phyloP scores from a whole-genome alignment of 2,329 filamentous ascomycete species.

The Fusarium sp. region DNA sequence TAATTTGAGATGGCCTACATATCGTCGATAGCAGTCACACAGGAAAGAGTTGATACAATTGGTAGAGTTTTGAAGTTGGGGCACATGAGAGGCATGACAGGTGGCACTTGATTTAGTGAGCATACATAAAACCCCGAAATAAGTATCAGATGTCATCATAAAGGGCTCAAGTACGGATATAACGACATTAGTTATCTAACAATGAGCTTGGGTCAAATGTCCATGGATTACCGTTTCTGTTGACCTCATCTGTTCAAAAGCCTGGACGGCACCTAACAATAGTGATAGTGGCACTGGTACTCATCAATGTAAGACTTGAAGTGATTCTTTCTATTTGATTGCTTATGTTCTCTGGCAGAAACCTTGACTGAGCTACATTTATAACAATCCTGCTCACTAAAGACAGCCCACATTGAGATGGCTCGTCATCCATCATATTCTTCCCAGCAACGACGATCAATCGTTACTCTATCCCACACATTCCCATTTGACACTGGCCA shows the following conservation, averaged over 20 bases:
- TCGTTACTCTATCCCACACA: background rate
- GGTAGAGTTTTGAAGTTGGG: background rate
- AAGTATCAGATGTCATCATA: background rate
- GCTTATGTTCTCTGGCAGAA: background rate
- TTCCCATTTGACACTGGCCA: conserved; percentile 1
- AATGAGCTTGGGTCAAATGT: background rate
- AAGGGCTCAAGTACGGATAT: background rate
- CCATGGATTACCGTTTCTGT: background rate
- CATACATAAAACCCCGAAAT: background rate
- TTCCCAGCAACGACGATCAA: background rate
- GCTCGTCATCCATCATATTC: background rate
- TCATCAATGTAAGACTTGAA: background rate
- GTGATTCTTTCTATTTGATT: background rate
- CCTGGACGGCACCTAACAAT: no score
- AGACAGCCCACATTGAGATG: background rate
- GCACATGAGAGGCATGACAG: background rate
- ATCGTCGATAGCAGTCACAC: background rate
- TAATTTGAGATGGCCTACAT: background rate
- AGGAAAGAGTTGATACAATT: background rate
- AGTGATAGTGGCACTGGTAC: background rate
- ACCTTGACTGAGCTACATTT: background rate
- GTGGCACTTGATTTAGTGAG: background rate
- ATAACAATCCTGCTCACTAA: background rate
- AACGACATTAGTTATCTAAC: background rate
- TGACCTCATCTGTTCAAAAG: background rate